Base-by-base conservation (phyloP, 1,284 basidiomycete species). In the Ustilago nuda region DNA sequence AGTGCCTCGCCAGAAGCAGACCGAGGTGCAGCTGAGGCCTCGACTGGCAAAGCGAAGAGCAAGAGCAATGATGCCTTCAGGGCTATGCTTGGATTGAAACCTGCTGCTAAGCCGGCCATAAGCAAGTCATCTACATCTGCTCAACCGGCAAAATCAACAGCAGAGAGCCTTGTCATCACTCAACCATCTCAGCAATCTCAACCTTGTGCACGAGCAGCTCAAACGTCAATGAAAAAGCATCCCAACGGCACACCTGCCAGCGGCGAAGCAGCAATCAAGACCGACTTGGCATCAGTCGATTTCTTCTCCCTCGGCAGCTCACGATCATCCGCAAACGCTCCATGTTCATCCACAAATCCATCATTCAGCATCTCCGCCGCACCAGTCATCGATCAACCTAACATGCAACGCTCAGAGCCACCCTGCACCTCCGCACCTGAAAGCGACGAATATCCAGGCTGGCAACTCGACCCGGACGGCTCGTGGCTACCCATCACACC, bases 21-120 rank as follows among this genome's bases (percentile, higher is more conserved):
- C 12, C 11, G 5, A 32, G 30, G 30, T 4, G 30, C 23, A 50
- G 48, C 23, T 32, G 61, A 56, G 23, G 27, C 46, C 0, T 19
- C 46, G 19, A 30, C 12, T 0, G 30, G 57, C 12, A 68, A 64
- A 39, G 15, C 63, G 3, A 73, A 79, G 27, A 64, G 62, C 8
- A 84, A 84, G 57, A 80, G 66, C 13, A 85, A 85, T 43, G 78
- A 81, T 32, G 83, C 80, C 27, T 85, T 85, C 57, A 74, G 83
- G 33, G 82, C 82, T n/a, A 85, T 85, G 83, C 79, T 85, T 1
- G 83, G 83, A 7, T 78, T 85, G 45, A 76, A 81, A 41, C 77
- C 81, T 9, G 53, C 56, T 35, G 54, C 66, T 6, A 43, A 54
- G 17, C 79, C 81, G 2, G 56, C 56, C 19, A 51, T 63, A 12